A percentile compares a stretch with the other conserved stretches of the same genome.
phyloP scores from a whole-genome alignment of 345 rosid species.

The Hypericum androsaemum region DNA sequence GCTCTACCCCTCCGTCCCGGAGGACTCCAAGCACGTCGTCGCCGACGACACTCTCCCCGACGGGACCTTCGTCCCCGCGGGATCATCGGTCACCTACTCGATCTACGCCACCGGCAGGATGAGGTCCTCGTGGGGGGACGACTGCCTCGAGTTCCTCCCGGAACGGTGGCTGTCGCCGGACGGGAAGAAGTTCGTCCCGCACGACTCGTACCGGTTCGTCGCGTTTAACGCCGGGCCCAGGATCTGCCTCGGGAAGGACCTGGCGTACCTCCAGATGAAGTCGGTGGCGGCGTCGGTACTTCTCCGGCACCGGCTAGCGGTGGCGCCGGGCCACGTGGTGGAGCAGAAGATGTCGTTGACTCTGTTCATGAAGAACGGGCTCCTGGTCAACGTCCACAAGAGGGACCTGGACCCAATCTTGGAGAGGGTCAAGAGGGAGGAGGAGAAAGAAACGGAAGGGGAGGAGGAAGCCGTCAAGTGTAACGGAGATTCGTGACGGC shows the following conservation, averaged over 20 bases:
- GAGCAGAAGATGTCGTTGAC: slow-evolving; percentile 98
- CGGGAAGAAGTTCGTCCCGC: slow-evolving; percentile 40
- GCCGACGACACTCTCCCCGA: slow-evolving; percentile 76
- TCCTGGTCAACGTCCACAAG: slow-evolving; percentile 45
- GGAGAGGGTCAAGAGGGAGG: slow-evolving; percentile 22
- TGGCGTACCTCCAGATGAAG: slow-evolving; percentile 90
- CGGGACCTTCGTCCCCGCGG: slow-evolving; percentile 85
- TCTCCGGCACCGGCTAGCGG: slow-evolving; percentile 55
- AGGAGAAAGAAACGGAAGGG: slow-evolving; percentile 15
- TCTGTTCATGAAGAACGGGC: slow-evolving; percentile 81
- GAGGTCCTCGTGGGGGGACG: slow-evolving; percentile 86
- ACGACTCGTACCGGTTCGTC: slow-evolving; percentile 68
- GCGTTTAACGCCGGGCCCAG: slow-evolving; percentile 96
- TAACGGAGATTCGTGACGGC: neutral
- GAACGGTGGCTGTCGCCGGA: slow-evolving; percentile 75
- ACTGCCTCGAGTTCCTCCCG: slow-evolving; percentile 70
- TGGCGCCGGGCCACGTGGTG: slow-evolving; percentile 64
- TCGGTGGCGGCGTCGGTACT: slow-evolving; percentile 73
- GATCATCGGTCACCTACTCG: slow-evolving; percentile 80
- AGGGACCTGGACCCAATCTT: slow-evolving; percentile 44
- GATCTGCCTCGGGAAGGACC: slow-evolving; percentile 69
- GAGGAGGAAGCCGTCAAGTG: neutral
- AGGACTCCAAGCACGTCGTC: slow-evolving; percentile 76
- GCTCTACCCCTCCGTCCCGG: slow-evolving; percentile 88
- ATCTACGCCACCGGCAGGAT: slow-evolving; percentile 87